Base-by-base conservation (phyloP, 2,329 filamentous ascomycete genomes). In the Sarocladium brachiariae region DNA sequence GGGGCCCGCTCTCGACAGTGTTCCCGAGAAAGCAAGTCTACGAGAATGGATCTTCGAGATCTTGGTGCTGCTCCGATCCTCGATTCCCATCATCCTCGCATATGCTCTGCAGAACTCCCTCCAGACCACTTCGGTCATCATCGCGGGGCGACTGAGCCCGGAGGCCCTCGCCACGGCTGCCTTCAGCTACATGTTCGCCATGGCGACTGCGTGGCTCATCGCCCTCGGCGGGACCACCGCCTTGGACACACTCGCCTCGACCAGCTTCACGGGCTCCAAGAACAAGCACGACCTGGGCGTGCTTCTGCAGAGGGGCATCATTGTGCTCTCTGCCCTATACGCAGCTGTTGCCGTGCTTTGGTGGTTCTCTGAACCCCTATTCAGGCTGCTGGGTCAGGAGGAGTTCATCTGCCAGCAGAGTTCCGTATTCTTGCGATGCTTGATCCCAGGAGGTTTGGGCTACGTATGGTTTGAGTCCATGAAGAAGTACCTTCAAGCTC, bases 181-280 rank as follows among this genome's bases (percentile, higher is more conserved):
- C 0, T 95, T 95, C 61, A 87, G 86, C 2, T 92, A 93, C 71
- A 95, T 95, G 89, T 95, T 95, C 58, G 89, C 89, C 50, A 90
- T 92, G 86, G 83, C 86, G 19, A 89, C 88, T 1, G 89, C 84
- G 0, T 95, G 89, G 89, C 77, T 95, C 33, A 87, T 95, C 53
- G 89, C 84, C 0, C 77, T 95, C 3, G 89, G 89, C 24, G 89
- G 89, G 7, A 91, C 88, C 0, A 95, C 88, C 1, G 89, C 89
- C 0, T 76, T 95, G 38, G 89, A 95, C 64, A 95, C 89, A 0
- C 72, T 95, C 21, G 89, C 87, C 2, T 91, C 87, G 0, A 88
- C 84, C 43, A 85, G 84, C 39, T 95, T 89, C 64, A 95, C 89
- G 0, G 86, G 86, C 1, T 88, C 87, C 55, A 80, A 83, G 56